Evolutionary conservation across 768 basidiomycete genomes (phyloP).

Genomic region (Auriscalpium microsporum): DNA sequence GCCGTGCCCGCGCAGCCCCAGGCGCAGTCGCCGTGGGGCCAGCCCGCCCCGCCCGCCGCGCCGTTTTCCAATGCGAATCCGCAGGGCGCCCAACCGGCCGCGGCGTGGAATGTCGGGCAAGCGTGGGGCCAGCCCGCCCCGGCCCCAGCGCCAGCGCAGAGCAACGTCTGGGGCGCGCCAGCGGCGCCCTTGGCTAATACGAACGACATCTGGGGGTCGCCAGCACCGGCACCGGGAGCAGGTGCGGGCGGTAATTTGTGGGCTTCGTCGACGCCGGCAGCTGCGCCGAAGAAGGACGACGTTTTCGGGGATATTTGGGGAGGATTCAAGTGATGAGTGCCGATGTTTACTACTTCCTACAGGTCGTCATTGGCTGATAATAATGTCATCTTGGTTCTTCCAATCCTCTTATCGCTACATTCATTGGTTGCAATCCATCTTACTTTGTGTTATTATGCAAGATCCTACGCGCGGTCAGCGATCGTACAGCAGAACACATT

Average conservation of each 20-base stretch:
- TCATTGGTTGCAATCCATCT: neutral
- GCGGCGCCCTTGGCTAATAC: constrained; percentile 27
- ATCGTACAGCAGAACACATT: no score
- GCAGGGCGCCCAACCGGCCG: constrained; percentile 42
- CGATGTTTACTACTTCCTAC: neutral
- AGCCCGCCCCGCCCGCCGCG: constrained; percentile 1
- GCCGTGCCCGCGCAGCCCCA: constrained; percentile 19
- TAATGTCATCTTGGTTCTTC: neutral
- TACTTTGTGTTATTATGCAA: constrained; percentile 7
- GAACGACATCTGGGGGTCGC: constrained; percentile 52
- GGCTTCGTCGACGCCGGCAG: constrained; percentile 24
- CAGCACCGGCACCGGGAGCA: constrained; percentile 19
- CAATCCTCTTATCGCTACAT: neutral
- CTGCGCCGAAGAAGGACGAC: constrained; percentile 56
- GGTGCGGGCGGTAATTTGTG: constrained; percentile 25
- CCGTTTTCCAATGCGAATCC: constrained; percentile 8
- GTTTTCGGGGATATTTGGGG: constrained; percentile 82
- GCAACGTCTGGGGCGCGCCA: constrained; percentile 27
- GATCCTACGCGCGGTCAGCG: constrained; percentile 17
- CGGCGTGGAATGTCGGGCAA: constrained; percentile 59
- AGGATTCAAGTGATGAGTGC: constrained; percentile 52
- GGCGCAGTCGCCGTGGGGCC: constrained; percentile 21
- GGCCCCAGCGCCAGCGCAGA: constrained; percentile 20
- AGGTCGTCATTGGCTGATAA: neutral
- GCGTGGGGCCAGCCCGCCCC: constrained; percentile 42